These are phyloP conservation scores for Boletellus sp. DNA, from an alignment of 768 basidiomycete genomes.

Conservation along the genomic window DNA sequence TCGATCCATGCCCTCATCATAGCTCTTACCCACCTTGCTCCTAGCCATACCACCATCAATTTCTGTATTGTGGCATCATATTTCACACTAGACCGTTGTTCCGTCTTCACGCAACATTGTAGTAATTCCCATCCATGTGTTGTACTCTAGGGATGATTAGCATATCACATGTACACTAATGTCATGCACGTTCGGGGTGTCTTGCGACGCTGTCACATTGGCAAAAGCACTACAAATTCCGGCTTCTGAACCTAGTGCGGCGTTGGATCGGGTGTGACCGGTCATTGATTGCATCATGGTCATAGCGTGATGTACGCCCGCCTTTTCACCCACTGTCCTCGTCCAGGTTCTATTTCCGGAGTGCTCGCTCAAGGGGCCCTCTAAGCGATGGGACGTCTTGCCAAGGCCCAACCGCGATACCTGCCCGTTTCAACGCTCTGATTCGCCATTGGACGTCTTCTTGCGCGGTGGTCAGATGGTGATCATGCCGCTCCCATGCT, in stretches of 20 bases:
- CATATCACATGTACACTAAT: neutral
- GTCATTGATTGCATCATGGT: constrained; percentile 12
- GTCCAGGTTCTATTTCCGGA: constrained; percentile 1
- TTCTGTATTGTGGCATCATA: too few relatives aligned
- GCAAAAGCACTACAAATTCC: neutral
- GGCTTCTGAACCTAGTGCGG: constrained; percentile 7
- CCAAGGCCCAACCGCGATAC: neutral
- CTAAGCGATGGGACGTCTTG: neutral
- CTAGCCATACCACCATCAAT: too few relatives aligned
- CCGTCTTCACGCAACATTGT: neutral
- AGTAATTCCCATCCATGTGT: neutral
- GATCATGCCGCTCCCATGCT: constrained; percentile 13
- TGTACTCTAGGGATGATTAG: neutral
- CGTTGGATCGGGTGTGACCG: constrained; percentile 13
- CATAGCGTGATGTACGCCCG: neutral
- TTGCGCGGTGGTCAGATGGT: neutral
- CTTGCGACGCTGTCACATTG: neutral
- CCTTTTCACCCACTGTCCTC: neutral
- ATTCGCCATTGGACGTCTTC: constrained; percentile 12
- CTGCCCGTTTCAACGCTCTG: neutral
- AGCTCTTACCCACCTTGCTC: too few relatives aligned
- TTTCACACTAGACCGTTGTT: too few relatives aligned
- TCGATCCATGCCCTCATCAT: too few relatives aligned
- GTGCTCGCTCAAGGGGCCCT: constrained; percentile 2
- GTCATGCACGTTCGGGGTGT: neutral